Evolutionary conservation across 306 rosid genomes (phyloP).

Genomic region (Gastrolobium villosum): DNA sequence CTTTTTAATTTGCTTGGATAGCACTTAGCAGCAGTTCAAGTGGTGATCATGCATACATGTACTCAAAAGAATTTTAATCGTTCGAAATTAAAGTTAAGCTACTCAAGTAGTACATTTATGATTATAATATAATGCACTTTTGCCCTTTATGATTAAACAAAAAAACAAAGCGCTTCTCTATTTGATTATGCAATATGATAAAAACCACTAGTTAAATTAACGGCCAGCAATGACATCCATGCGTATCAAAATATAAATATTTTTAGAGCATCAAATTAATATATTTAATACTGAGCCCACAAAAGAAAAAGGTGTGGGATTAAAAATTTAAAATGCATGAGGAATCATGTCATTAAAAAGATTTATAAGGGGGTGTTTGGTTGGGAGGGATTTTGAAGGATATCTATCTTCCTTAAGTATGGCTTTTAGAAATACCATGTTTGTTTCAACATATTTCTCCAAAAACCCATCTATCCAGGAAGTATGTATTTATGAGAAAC

Average conservation of each 20-base stretch:
- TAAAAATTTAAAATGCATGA: slow-evolving; percentile 4
- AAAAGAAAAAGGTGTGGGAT: background rate
- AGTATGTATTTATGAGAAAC: no score
- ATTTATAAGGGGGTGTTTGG: no score
- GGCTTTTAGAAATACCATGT: no score
- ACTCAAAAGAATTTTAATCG: slow-evolving; percentile 51
- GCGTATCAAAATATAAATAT: background rate
- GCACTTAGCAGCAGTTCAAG: background rate
- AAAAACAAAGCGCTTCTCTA: slow-evolving; percentile 31
- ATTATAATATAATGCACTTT: slow-evolving; percentile 46
- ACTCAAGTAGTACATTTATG: slow-evolving; percentile 37
- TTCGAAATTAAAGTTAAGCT: slow-evolving; percentile 52
- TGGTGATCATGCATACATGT: slow-evolving; percentile 47
- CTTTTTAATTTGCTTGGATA: slow-evolving; percentile 39
- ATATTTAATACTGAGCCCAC: background rate
- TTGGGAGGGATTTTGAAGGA: no score
- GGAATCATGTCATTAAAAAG: background rate
- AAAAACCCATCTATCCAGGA: no score
- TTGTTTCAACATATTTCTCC: no score
- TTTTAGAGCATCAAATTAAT: slow-evolving; percentile 28
- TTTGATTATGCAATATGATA: slow-evolving; percentile 25
- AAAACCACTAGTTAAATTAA: slow-evolving; percentile 5
- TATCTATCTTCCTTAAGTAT: no score
- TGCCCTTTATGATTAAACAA: slow-evolving; percentile 46
- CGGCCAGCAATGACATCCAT: background rate